Evolutionary conservation across 495 filamentous ascomycete genomes (phyloP).

Genomic region (Xylaria scruposa): DNA sequence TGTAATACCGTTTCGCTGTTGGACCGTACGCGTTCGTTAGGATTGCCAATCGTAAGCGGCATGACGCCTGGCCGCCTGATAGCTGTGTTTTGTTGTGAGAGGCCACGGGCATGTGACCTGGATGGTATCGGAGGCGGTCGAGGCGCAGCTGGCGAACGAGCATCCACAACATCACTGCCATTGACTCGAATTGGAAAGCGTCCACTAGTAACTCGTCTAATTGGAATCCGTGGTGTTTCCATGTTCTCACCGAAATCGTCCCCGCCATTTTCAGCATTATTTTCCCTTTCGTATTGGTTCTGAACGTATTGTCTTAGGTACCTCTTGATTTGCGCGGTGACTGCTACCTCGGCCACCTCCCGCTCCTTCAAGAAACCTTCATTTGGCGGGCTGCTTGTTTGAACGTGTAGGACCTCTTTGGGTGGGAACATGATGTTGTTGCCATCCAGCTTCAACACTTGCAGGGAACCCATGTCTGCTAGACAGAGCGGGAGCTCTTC

Average conservation of each 20-base stretch:
- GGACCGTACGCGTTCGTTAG: conserved; percentile 83
- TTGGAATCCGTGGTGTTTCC: conserved; percentile 75
- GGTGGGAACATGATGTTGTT: conserved; percentile 81
- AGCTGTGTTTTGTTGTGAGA: conserved; percentile 72
- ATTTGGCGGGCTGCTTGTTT: conserved; percentile 52
- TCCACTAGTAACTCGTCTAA: conserved; percentile 74
- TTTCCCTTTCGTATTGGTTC: conserved; percentile 50
- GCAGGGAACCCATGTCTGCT: conserved; percentile 86
- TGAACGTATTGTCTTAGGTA: conserved; percentile 68
- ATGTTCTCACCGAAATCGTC: conserved; percentile 69
- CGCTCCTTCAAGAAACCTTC: conserved; percentile 53
- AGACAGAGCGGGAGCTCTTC: conserved; percentile 80
- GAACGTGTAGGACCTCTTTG: conserved; percentile 60
- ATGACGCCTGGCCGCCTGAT: conserved; percentile 71
- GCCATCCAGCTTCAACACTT: conserved; percentile 84
- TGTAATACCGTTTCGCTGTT: conserved; percentile 84
- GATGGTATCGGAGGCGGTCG: conserved; percentile 75
- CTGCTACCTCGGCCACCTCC: conserved; percentile 65
- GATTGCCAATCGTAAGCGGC: conserved; percentile 70
- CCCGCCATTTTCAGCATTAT: conserved; percentile 66
- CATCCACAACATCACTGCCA: conserved; percentile 58
- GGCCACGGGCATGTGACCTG: conserved; percentile 78
- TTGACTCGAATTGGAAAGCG: conserved; percentile 87
- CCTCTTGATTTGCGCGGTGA: conserved; percentile 77
- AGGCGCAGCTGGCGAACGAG: conserved; percentile 69